Evolutionary conservation across 164 flowering plant genomes (phyloP).

Genomic region (Dillenia suffruticosa): DNA sequence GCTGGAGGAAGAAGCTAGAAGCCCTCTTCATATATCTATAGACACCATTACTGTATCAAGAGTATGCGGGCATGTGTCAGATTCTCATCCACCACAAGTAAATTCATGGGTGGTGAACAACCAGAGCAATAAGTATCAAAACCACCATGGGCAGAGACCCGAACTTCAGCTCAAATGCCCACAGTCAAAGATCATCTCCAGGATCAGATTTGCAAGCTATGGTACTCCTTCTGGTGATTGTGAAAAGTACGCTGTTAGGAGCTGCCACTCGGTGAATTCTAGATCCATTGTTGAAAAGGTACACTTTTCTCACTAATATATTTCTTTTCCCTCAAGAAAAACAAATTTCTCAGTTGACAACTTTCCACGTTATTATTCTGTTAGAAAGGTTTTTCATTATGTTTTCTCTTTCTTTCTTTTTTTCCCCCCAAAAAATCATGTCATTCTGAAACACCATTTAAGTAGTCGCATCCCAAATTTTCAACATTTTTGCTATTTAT

Average conservation of each 20-base stretch:
- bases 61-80: conserved; percentile 36
- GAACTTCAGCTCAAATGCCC: conserved; percentile 45
- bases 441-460: no score
- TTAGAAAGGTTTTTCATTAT: no score
- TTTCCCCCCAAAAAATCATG: no score
- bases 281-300: conserved; percentile 41
- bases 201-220: conserved; percentile 55
- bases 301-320: conserved; percentile 5
- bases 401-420: no score
- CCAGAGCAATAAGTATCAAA: background rate
- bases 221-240: conserved; percentile 61
- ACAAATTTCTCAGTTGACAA: no score
- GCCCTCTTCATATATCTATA: conserved; percentile 52
- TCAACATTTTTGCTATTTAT: background rate
- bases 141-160: conserved; percentile 16
- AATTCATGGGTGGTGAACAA: conserved; percentile 14
- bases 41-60: conserved; percentile 35
- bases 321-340: background rate
- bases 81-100: conserved; percentile 22
- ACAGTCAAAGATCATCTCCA: conserved; percentile 29
- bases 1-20: conserved; percentile 63
- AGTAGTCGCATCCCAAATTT: background rate
- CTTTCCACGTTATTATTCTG: no score
- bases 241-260: conserved; percentile 34
- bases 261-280: conserved; percentile 49